Conservation (phyloP, 257 asterid genomes). For the Solanum pimpinellifolium region DNA sequence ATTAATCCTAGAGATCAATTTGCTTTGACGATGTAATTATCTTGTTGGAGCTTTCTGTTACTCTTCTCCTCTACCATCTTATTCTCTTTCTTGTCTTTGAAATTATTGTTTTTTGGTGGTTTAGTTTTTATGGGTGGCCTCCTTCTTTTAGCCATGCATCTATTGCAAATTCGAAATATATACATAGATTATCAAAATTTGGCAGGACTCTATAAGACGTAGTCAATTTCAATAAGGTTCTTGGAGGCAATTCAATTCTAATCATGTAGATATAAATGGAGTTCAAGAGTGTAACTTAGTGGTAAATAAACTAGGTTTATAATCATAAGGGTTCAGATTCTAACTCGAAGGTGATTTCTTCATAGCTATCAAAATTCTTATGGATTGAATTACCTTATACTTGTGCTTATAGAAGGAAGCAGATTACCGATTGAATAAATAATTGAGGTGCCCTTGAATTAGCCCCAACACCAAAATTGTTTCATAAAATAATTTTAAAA, state of each 20-base stretch:
- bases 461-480: background rate
- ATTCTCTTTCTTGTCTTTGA: background rate
- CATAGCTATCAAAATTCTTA: too few species aligned
- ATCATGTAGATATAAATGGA: too few species aligned
- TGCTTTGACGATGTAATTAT: background rate
- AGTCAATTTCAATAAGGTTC: too few species aligned
- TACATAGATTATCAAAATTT: background rate
- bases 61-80: background rate
- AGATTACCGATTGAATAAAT: too few species aligned
- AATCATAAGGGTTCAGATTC: too few species aligned
- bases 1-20: background rate
- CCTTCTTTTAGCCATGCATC: background rate
- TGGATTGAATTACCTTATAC: too few species aligned
- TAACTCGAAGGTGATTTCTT: too few species aligned
- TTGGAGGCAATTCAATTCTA: too few species aligned
- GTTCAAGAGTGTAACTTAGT: background rate
- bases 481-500: too few species aligned
- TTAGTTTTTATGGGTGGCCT: background rate
- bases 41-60: background rate
- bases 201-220: too few species aligned
- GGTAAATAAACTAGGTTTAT: too few species aligned
- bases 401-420: background rate
- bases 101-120: background rate
- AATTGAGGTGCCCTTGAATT: background rate
- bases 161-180: background rate